phyloP scores from a whole-genome alignment of 2,329 filamentous ascomycete genomes.

The Dactylellina leptospora region DNA sequence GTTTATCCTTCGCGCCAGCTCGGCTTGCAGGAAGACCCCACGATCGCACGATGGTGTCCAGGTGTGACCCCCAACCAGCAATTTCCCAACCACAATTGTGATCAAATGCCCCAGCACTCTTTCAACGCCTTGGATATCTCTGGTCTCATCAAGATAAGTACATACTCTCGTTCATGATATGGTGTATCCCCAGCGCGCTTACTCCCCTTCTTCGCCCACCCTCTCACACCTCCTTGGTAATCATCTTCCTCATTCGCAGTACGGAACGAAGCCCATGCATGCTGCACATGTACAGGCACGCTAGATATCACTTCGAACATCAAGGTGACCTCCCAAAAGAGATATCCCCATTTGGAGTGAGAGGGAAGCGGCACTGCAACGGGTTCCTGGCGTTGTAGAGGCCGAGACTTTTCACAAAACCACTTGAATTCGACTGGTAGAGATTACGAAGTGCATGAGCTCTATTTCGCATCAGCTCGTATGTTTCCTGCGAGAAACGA shows the following conservation, averaged over 20 bases:
- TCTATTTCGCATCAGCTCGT: no score
- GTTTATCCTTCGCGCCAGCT: conserved; percentile 21
- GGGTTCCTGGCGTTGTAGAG: no score
- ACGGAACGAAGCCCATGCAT: conserved; percentile 10
- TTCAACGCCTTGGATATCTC: no score
- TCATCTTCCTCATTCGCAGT: conserved; percentile 20
- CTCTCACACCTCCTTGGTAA: conserved; percentile 5
- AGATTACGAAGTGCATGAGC: no score
- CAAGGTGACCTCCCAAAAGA: background rate
- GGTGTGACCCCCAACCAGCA: conserved; percentile 43
- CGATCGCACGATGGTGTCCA: no score
- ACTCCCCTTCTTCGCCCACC: no score
- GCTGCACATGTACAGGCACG: conserved; percentile 2
- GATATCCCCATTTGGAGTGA: background rate
- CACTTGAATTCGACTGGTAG: no score
- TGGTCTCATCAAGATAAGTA: no score
- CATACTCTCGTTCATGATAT: no score
- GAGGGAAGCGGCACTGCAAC: no score
- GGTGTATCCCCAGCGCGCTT: no score
- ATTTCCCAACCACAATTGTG: conserved; percentile 11
- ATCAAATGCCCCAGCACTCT: background rate
- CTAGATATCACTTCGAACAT: conserved; percentile 22
- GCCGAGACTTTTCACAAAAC: background rate
- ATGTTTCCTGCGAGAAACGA: no score
- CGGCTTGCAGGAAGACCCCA: conserved; percentile 13